Evolutionary conservation across 2,329 filamentous ascomycete genomes (phyloP).

Genomic region (Colletotrichum gloeosporioides): DNA sequence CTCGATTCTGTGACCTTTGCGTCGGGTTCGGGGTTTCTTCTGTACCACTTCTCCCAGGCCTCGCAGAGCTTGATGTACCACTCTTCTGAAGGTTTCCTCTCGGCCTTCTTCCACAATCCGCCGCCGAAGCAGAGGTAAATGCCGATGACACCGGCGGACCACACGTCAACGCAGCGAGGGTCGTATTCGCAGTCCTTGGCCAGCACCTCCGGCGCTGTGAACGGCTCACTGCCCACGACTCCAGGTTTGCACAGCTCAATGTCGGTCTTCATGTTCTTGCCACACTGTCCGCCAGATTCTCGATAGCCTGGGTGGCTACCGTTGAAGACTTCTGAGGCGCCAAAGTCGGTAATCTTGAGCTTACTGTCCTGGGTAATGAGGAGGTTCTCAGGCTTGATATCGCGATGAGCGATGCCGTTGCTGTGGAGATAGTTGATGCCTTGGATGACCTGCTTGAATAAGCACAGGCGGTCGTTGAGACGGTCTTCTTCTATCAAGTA

Average conservation of each 20-base stretch:
- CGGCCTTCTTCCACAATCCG: slow-evolving; percentile 76
- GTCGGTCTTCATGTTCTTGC: slow-evolving; percentile 67
- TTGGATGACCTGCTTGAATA: slow-evolving; percentile 89
- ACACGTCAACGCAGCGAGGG: slow-evolving; percentile 81
- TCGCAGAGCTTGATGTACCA: slow-evolving; percentile 69
- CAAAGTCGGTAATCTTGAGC: slow-evolving; percentile 92
- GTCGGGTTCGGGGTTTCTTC: slow-evolving; percentile 50
- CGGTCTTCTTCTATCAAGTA: slow-evolving; percentile 71
- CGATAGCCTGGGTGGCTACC: slow-evolving; percentile 82
- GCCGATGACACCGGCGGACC: slow-evolving; percentile 86
- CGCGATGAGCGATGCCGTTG: slow-evolving; percentile 87
- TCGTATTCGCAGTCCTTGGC: slow-evolving; percentile 71
- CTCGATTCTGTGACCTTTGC: slow-evolving; percentile 57
- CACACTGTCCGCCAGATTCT: slow-evolving; percentile 75
- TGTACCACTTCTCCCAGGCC: slow-evolving; percentile 74
- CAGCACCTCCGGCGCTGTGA: slow-evolving; percentile 86
- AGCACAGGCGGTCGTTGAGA: slow-evolving; percentile 74
- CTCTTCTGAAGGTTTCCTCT: slow-evolving; percentile 38
- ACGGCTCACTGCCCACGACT: slow-evolving; percentile 84
- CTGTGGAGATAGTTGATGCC: slow-evolving; percentile 83
- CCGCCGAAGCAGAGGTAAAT: slow-evolving; percentile 76
- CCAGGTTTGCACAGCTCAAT: slow-evolving; percentile 77
- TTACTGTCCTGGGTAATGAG: slow-evolving; percentile 80
- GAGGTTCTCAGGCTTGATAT: slow-evolving; percentile 90
- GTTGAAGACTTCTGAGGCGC: slow-evolving; percentile 84